phyloP scores from a whole-genome alignment of 306 rosid species.

The Cicer judaicum region DNA sequence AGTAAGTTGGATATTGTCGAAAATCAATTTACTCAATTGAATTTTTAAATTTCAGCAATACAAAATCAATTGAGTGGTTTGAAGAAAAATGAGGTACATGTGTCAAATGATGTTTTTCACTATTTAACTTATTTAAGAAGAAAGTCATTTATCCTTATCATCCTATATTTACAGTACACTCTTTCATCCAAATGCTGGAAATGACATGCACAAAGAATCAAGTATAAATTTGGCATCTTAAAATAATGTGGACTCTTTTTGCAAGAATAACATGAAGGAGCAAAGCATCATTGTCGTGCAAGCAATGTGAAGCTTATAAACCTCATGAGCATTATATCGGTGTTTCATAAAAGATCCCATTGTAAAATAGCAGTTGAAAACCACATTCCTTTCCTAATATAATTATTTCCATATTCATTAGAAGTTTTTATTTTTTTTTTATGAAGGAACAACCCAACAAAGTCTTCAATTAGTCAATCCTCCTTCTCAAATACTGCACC shows the following conservation, averaged over 20 bases:
- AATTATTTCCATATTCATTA: too few relatives aligned
- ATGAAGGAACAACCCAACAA: too few relatives aligned
- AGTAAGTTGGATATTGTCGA: constrained; percentile 49
- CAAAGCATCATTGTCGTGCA: too few relatives aligned
- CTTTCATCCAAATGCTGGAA: not conserved
- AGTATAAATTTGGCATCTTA: not conserved
- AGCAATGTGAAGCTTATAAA: too few relatives aligned
- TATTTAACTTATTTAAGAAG: constrained; percentile 1
- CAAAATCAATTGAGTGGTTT: constrained; percentile 46
- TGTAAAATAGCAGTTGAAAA: too few relatives aligned
- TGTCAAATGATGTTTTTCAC: constrained; percentile 43
- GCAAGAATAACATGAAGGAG: not conserved
- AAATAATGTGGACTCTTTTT: constrained; percentile 24
- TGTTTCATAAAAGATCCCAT: too few relatives aligned
- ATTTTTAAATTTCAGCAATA: constrained; percentile 31
- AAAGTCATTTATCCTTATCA: too few relatives aligned
- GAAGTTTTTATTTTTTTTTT: too few relatives aligned
- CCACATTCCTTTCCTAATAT: too few relatives aligned
- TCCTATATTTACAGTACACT: not conserved
- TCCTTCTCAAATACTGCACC: too few relatives aligned
- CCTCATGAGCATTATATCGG: too few relatives aligned
- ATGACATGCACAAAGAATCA: not conserved
- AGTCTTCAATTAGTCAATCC: too few relatives aligned
- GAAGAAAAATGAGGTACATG: constrained; percentile 33
- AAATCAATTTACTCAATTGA: constrained; percentile 49